These are phyloP conservation scores for Colletotrichum destructivum DNA, from an alignment of 2,329 filamentous ascomycete genomes.

Conservation along the genomic window DNA sequence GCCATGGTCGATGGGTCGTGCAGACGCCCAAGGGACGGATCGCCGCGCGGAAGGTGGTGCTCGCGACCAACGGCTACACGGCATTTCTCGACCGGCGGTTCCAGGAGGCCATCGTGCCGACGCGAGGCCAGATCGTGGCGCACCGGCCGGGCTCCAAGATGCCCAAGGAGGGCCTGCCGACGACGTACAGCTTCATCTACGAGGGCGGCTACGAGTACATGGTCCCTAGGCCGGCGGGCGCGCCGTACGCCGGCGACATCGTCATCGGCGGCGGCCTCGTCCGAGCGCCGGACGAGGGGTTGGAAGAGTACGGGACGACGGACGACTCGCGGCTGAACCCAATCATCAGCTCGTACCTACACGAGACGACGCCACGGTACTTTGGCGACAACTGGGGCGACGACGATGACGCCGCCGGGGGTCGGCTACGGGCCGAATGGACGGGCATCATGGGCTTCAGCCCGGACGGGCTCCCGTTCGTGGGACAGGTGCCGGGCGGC, in stretches of 20 bases:
- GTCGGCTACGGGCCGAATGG: constrained; percentile 63
- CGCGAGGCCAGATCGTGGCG: constrained; percentile 43
- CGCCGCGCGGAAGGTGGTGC: constrained; percentile 43
- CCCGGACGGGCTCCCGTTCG: constrained; percentile 66
- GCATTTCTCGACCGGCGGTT: constrained; percentile 45
- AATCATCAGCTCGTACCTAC: constrained; percentile 64
- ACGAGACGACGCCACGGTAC: constrained; percentile 59
- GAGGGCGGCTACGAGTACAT: constrained; percentile 77
- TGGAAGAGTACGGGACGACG: constrained; percentile 67
- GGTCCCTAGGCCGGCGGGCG: constrained; percentile 68
- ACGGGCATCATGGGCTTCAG: constrained; percentile 72
- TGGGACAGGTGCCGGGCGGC: constrained; percentile 61
- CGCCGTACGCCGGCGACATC: constrained; percentile 64
- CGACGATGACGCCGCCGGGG: constrained; percentile 53
- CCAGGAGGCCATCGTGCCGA: constrained; percentile 44
- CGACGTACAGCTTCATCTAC: constrained; percentile 75
- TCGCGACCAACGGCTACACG: constrained; percentile 51
- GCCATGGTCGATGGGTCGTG: constrained; percentile 30
- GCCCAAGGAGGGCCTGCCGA: constrained; percentile 57
- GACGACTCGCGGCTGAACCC: constrained; percentile 69
- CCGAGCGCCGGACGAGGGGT: constrained; percentile 57
- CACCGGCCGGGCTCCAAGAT: constrained; percentile 53
- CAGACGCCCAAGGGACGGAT: constrained; percentile 45
- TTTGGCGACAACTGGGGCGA: constrained; percentile 69
- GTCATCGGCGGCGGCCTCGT: constrained; percentile 74